phyloP scores from a whole-genome alignment of 2,329 filamentous ascomycete species.

The Curvularia eragrostidis region DNA sequence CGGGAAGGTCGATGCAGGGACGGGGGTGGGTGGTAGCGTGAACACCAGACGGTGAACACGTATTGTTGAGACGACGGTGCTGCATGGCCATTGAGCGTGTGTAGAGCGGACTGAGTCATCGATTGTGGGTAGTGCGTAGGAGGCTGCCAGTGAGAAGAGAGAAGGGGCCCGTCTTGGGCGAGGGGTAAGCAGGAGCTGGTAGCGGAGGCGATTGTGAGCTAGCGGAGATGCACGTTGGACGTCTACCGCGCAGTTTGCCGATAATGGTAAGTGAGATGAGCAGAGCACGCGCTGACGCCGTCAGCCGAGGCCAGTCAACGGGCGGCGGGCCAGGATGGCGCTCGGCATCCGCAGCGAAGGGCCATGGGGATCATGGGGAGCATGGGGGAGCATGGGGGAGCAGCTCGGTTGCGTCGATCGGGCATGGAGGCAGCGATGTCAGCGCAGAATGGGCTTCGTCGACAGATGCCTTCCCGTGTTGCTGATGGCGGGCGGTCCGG shows the following conservation, averaged over 20 bases:
- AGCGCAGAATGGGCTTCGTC: constrained; percentile 2
- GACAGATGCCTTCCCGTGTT: constrained; percentile 6
- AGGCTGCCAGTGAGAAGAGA: background rate
- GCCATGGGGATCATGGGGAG: too few species aligned
- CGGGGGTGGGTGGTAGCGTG: constrained; percentile 3
- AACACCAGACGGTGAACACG: constrained; percentile 1
- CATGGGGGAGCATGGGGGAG: background rate
- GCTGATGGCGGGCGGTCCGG: constrained; percentile 18
- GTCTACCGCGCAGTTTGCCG: background rate
- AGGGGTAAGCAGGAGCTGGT: background rate
- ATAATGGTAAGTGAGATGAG: background rate
- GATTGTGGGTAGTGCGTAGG: background rate
- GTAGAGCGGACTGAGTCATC: constrained; percentile 5
- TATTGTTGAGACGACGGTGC: constrained; percentile 18
- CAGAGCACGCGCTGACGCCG: background rate
- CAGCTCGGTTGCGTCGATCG: constrained; percentile 3
- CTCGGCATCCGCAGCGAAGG: background rate
- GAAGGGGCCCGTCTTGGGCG: too few species aligned
- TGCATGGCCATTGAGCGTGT: constrained; percentile 10
- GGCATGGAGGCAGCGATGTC: constrained; percentile 1
- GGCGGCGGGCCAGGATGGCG: too few species aligned
- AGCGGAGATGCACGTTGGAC: background rate
- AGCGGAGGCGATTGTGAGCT: background rate
- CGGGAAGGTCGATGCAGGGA: constrained; percentile 8
- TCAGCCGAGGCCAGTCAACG: background rate